A percentile compares a stretch with the other conserved stretches of the same genome.
Evolutionary conservation across 371 early-diverging fungal species (phyloP).

Genomic region (Vairimorpha ceranae): DNA sequence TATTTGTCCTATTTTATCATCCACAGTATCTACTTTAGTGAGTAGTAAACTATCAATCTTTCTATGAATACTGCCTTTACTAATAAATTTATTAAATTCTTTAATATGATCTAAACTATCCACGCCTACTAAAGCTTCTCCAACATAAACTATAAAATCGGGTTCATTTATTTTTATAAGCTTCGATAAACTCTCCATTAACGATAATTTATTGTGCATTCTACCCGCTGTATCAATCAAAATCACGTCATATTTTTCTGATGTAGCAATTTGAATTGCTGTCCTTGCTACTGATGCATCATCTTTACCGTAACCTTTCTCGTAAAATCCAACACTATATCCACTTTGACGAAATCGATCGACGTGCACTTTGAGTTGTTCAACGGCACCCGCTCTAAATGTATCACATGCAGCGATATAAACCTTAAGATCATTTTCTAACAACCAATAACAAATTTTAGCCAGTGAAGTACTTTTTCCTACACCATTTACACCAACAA

Average conservation of each 20-base stretch:
- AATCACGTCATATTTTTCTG: conserved; percentile 81
- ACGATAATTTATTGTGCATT: conserved; percentile 93
- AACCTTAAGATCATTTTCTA: conserved; percentile 79
- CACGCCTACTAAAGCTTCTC: conserved; percentile 95
- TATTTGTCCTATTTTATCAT: conserved; percentile 75
- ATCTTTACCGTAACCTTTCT: conserved; percentile 95
- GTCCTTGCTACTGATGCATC: conserved; percentile 92
- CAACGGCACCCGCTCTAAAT: conserved; percentile 95
- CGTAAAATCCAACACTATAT: conserved; percentile 81
- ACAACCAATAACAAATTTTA: conserved; percentile 89
- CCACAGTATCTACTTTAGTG: conserved; percentile 95
- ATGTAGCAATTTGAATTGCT: conserved; percentile 74
- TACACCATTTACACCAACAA: conserved; percentile 97
- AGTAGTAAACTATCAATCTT: conserved; percentile 91
- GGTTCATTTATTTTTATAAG: conserved; percentile 82
- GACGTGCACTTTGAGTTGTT: conserved; percentile 85
- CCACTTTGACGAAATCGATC: conserved; percentile 74
- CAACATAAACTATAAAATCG: conserved; percentile 94
- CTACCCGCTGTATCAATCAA: conserved; percentile 97
- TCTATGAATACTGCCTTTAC: conserved; percentile 69
- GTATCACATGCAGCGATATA: conserved; percentile 98
- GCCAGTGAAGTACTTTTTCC: conserved; percentile 91
- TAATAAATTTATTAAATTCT: conserved; percentile 86
- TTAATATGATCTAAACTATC: conserved; percentile 90
- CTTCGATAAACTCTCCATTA: conserved; percentile 89